Base-by-base conservation (phyloP, 306 rosid species). In the Gleditsia sinensis region DNA sequence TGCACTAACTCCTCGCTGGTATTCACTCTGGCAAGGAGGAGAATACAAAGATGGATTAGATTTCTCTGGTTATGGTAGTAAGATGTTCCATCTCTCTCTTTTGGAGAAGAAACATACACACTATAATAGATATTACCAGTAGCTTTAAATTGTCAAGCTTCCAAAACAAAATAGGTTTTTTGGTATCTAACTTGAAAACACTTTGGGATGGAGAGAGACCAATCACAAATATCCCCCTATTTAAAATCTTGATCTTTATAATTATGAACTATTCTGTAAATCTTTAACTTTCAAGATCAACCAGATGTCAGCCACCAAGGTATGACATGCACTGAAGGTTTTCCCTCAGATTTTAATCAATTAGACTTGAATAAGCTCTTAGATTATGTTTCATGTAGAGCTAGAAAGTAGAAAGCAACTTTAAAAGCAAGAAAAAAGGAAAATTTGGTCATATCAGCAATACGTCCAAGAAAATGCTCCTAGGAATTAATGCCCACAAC, bases 1-100 rank as follows among this genome's bases (percentile, higher is more conserved):
- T 21, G 99, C 99, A 71, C 99, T 95, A 74, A 95, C 99, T 64
- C 99, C 99, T 77, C 98, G 96, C 42, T 95, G 92, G 82, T 95
- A 95, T 85, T 95, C 98, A 78, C 98, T 95, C 99, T 95, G 84
- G 64, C 70, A 49, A 80, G 17, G 39, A 60, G 10, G 12, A 63
- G 53, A 59, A 78, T 12, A 71, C 4, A 33, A 17, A 69, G 61
- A 59, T 51, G 17, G 45, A 78, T 77, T 79, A 76, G 75, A 72
- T 56, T 39, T 43, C 74, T 71, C 75, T 43, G 64, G 62, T n/a
- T 53, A 48, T 57, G 16, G 36, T 59, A 74, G 67, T 60, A 58
- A 69, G 48, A 28, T 50, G 17, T 51, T 27, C 77, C 3, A 28
- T 21, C 65, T 1, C 20, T 56, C 63, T 6, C 63, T 12, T 10